Base-by-base conservation (phyloP, 1,284 basidiomycete genomes). In the Xerocomus nothofagi region DNA sequence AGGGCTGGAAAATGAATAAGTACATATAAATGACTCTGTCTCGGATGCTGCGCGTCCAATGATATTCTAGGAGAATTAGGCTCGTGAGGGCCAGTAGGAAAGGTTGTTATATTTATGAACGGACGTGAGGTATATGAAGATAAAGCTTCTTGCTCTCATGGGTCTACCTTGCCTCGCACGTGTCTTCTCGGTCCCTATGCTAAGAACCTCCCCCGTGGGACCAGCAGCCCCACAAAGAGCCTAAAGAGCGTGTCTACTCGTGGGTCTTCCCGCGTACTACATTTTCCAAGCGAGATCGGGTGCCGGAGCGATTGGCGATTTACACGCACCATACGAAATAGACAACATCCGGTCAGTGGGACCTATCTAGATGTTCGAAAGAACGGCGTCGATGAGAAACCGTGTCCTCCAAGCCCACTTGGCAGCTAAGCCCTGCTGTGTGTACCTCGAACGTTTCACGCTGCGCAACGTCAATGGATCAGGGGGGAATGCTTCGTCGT, bases 21-120 rank as follows among this genome's bases (percentile, higher is more conserved):
- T 17, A 32, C 27, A 39, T 39, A 54, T 60, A 26, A 29, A 44
- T 42, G 51, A 8, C 23, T 30, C 21, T n/a, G 23, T 45, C 23
- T 44, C n/a, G n/a, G 24, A 34, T 18, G 20, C 21, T 18, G 14
- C 3, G 33, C 10, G 33, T 34, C 17, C 23, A 39, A 39, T 44
- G 9, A 11, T 5, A 14, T 20, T 32, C 1, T 9, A n/a, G 21
- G 39, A n/a, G 10, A 31, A 48, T 50, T 55, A 55, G 39, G 31
- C 34, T 61, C 14, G 37, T 21, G 11, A 20, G 9, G 20, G 2
- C 51, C 47, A 50, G 11, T 37, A 4, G 18, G 7, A 39, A 15
- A 36, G 9, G 1, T 11, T 11, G 33, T 17, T 44, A 31, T 50
- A 7, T 39, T 38, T 30, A 6, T 9, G 12, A n/a, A 12, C 3